These are phyloP conservation scores for Venturiaceae sp. DNA, from an alignment of 2,329 filamentous ascomycete genomes.

Conservation along the genomic window DNA sequence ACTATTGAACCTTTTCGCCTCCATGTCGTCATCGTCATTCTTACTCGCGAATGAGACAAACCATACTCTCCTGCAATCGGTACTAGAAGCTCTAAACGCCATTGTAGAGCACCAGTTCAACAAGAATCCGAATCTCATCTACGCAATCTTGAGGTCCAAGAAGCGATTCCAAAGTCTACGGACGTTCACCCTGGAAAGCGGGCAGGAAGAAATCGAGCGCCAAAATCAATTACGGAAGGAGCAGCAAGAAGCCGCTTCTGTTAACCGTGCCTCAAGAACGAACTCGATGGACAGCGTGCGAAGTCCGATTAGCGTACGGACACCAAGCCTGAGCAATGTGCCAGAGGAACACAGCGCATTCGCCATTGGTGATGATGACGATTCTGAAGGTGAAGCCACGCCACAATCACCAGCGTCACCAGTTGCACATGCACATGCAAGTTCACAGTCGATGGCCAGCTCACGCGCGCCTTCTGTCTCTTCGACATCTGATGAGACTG, in stretches of 20 bases:
- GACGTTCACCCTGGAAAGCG: conserved; percentile 83
- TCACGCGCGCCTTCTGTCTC: conserved; percentile 60
- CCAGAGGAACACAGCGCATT: conserved; percentile 75
- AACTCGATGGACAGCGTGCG: conserved; percentile 60
- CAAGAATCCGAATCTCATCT: conserved; percentile 76
- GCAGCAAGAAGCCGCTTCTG: conserved; percentile 27
- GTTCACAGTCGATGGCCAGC: conserved; percentile 17
- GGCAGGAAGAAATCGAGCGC: conserved; percentile 81
- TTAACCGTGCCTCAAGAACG: conserved; percentile 30
- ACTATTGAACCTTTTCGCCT: conserved; percentile 77
- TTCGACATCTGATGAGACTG: conserved; percentile 58
- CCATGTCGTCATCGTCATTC: conserved; percentile 90
- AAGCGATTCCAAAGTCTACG: conserved; percentile 79
- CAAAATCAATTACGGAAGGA: conserved; percentile 63
- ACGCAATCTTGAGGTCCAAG: conserved; percentile 66
- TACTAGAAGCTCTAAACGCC: conserved; percentile 82
- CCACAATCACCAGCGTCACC: not conserved
- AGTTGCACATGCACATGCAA: not conserved
- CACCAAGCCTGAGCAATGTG: conserved; percentile 53
- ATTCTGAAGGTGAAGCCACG: conserved; percentile 52
- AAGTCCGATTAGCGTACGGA: conserved; percentile 50
- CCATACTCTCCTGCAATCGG: conserved; percentile 65
- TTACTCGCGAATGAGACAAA: conserved; percentile 88
- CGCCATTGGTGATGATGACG: conserved; percentile 77
- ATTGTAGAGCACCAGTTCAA: conserved; percentile 81